phyloP scores from a whole-genome alignment of 305 asterid genomes.

The Fraxinus xanthoxyloides region DNA sequence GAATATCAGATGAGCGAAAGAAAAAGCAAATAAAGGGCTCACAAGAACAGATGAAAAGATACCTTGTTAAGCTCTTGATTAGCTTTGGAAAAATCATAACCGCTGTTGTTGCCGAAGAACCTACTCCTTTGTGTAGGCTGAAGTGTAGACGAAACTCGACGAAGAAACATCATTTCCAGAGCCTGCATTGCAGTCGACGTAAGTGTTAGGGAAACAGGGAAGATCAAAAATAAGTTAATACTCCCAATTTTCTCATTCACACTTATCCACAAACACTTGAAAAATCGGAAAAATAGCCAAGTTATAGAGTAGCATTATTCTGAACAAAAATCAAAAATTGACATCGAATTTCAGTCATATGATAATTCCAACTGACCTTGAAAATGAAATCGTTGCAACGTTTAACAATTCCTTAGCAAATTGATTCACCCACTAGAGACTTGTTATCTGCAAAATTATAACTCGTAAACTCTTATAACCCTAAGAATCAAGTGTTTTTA shows the following conservation, averaged over 20 bases:
- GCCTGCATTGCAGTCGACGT: conserved; percentile 7
- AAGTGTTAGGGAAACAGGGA: not conserved
- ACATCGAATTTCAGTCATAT: not conserved
- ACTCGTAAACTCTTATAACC: not conserved
- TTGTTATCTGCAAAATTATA: not conserved
- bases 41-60: not conserved
- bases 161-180: conserved; percentile 44
- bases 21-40: not conserved
- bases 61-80: conserved; percentile 85
- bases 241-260: conserved; percentile 18
- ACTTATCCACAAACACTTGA: conserved; percentile 31
- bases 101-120: conserved; percentile 42
- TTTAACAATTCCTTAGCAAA: not conserved
- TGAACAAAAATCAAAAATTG: not conserved
- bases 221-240: not conserved
- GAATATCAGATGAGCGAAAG: not conserved
- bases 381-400: not conserved
- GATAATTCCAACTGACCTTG: not conserved
- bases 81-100: conserved; percentile 45
- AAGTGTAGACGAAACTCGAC: conserved; percentile 35
- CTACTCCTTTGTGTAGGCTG: conserved; percentile 40
- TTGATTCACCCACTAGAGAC: not conserved
- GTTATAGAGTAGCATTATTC: not conserved
- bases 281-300: not conserved
- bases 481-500: not conserved